Evolutionary conservation across 495 filamentous ascomycete species (phyloP).

Genomic region (Lasiosphaeris hirsuta): DNA sequence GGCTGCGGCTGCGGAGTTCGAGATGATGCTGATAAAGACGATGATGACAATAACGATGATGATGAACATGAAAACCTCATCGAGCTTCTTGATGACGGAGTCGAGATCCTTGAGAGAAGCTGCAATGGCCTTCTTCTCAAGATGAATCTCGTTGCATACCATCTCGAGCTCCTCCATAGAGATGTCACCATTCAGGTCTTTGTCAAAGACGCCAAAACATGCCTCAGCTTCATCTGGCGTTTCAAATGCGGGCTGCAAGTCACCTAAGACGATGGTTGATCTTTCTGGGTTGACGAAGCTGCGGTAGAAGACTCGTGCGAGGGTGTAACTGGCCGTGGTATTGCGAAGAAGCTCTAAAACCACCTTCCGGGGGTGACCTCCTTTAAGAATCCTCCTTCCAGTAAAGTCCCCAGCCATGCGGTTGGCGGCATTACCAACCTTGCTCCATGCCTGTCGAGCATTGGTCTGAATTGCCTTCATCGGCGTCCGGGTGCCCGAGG

Average conservation of each 20-base stretch:
- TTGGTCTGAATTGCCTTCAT: constrained; percentile 64
- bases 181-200: constrained; percentile 95
- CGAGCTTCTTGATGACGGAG: constrained; percentile 89
- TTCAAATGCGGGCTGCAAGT: constrained; percentile 77
- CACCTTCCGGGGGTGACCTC: constrained; percentile 83
- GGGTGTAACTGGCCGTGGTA: constrained; percentile 73
- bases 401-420: constrained; percentile 96
- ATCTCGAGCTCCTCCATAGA: constrained; percentile 93
- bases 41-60: constrained; percentile 74
- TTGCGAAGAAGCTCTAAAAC: constrained; percentile 69
- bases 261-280: constrained; percentile 71
- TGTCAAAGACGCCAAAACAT: constrained; percentile 91
- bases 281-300: constrained; percentile 74
- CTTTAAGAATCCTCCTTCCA: constrained; percentile 67
- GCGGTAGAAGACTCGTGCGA: constrained; percentile 88
- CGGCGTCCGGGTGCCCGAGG: constrained; percentile 67
- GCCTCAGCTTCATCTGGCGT: constrained; percentile 84
- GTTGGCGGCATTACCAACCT: constrained; percentile 82
- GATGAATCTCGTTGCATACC: constrained; percentile 89
- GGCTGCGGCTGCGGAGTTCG: constrained; percentile 77
- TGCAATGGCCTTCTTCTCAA: constrained; percentile 92
- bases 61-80: constrained; percentile 82
- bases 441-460: constrained; percentile 69
- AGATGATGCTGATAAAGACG: constrained; percentile 85
- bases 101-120: constrained; percentile 93